phyloP scores from a whole-genome alignment of 2,329 filamentous ascomycete genomes.

The Trichoderma koningii region DNA sequence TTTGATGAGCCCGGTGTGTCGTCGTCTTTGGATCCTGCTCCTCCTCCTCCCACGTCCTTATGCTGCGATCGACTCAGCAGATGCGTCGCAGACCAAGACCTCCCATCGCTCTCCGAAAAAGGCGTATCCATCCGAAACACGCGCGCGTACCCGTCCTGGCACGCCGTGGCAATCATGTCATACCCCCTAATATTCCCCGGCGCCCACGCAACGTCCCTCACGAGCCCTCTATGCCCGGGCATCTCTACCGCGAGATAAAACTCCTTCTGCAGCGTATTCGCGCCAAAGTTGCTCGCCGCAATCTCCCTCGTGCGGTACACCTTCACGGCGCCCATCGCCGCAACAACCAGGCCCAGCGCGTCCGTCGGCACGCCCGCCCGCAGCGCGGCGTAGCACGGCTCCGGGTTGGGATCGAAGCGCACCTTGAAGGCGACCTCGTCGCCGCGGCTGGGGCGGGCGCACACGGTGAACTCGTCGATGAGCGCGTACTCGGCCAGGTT shows the following conservation, averaged over 20 bases:
- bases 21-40: slow-evolving; percentile 29
- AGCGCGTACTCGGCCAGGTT: slow-evolving; percentile 74
- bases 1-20: slow-evolving; percentile 34
- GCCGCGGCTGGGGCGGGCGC: slow-evolving; percentile 69
- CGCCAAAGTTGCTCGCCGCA: slow-evolving; percentile 53
- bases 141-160: slow-evolving; percentile 85
- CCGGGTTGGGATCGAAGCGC: slow-evolving; percentile 83
- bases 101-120: slow-evolving; percentile 49
- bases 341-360: slow-evolving; percentile 78
- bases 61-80: slow-evolving; percentile 40
- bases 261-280: slow-evolving; percentile 63
- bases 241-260: slow-evolving; percentile 86
- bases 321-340: slow-evolving; percentile 79
- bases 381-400: slow-evolving; percentile 76
- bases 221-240: slow-evolving; percentile 70
- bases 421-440: slow-evolving; percentile 88
- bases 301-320: slow-evolving; percentile 76
- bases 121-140: slow-evolving; percentile 80
- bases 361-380: slow-evolving; percentile 80
- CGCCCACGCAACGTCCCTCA: slow-evolving; percentile 90
- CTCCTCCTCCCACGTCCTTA: too few species aligned
- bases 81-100: slow-evolving; percentile 52
- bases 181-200: slow-evolving; percentile 87
- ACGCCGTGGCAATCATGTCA: slow-evolving; percentile 87
- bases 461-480: slow-evolving; percentile 76